Evolutionary conservation across 148 eudicot species (phyloP).

Genomic region (Fallopia convolvulus): DNA sequence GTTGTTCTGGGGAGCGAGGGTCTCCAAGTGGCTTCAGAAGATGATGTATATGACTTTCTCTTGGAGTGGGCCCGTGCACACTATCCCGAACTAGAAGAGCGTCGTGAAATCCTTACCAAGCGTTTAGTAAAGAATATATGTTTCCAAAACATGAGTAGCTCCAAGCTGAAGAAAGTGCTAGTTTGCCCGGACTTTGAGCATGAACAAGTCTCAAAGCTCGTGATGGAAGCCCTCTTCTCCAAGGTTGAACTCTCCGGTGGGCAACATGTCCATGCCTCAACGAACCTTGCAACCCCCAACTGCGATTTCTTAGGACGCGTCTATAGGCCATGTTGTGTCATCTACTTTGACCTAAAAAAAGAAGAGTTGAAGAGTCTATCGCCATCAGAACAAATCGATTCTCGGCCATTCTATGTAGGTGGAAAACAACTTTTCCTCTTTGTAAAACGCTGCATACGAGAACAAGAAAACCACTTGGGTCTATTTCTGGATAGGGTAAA

Average conservation of each 20-base stretch:
- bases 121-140: conserved; percentile 61
- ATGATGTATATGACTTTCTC: conserved; percentile 68
- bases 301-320: neutral
- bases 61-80: conserved; percentile 63
- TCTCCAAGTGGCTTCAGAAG: conserved; percentile 85
- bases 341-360: conserved; percentile 63
- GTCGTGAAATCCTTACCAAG: conserved; percentile 56
- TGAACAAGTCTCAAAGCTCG: no score
- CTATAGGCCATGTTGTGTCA: conserved; percentile 54
- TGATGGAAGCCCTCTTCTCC: no score
- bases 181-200: no score
- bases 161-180: conserved; percentile 64
- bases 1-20: conserved; percentile 66
- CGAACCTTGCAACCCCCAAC: no score
- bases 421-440: conserved; percentile 82
- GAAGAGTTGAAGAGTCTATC: conserved; percentile 61
- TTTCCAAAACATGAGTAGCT: conserved; percentile 69
- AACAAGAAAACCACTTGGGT: conserved; percentile 80
- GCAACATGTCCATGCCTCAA: no score
- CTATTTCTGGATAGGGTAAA: conserved; percentile 72
- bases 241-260: no score
- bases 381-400: conserved; percentile 62
- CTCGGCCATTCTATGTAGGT: conserved; percentile 78
- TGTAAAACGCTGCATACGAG: conserved; percentile 70
- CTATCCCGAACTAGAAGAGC: conserved; percentile 63